Percentiles rank a stretch among this genome's conserved stretches.
Conservation (phyloP, 345 rosid species). For the Eucalyptus erythrocorys region DNA sequence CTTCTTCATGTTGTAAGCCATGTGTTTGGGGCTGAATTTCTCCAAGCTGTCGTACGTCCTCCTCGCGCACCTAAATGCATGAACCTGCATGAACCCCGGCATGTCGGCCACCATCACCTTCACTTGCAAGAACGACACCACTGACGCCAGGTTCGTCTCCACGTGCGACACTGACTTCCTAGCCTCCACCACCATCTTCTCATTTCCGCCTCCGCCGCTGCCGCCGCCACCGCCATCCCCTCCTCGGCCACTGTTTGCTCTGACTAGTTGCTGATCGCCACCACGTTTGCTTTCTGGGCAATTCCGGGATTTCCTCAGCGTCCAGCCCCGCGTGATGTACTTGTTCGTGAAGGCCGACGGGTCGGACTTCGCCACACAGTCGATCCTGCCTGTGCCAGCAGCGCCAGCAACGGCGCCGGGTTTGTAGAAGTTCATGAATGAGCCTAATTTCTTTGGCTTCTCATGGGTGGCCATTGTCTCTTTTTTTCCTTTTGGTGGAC, state of each 20-base stretch:
- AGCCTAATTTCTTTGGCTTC: conserved; percentile 1
- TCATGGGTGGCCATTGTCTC: conserved; percentile 10
- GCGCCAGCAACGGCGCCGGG: not conserved
- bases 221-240: not conserved
- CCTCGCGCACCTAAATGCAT: conserved; percentile 80
- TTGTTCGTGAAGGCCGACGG: not conserved
- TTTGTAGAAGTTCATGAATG: conserved; percentile 11
- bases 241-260: not conserved
- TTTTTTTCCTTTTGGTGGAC: not conserved
- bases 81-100: conserved; percentile 89
- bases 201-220: not conserved
- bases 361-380: conserved; percentile 1
- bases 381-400: not conserved
- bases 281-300: not conserved
- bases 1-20: conserved; percentile 87
- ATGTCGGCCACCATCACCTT: conserved; percentile 73
- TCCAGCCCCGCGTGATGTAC: not conserved
- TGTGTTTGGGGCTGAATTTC: conserved; percentile 66
- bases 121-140: conserved; percentile 63
- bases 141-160: conserved; percentile 51
- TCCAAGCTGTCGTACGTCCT: conserved; percentile 60
- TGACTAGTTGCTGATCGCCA: not conserved
- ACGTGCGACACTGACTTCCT: conserved; percentile 78
- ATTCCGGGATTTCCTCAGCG: not conserved
- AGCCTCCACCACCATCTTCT: conserved; percentile 24